Percentiles rank a stretch among this genome's conserved stretches.
phyloP scores from a whole-genome alignment of 352 stramenopile genomes.

The Phytophthora palmivora region DNA sequence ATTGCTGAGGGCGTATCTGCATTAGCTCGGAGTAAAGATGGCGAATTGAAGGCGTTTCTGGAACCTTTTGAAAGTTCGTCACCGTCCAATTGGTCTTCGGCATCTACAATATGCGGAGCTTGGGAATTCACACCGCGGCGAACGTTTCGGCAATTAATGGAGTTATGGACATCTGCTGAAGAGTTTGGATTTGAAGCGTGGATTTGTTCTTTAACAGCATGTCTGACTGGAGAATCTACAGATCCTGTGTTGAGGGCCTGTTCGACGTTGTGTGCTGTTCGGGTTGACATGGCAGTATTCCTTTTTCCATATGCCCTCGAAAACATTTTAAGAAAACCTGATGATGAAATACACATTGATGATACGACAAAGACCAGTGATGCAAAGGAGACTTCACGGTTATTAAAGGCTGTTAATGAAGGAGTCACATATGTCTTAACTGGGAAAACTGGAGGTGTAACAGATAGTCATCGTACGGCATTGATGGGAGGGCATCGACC shows the following conservation, averaged over 20 bases:
- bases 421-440: conserved; percentile 54
- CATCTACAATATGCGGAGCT: neutral
- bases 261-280: conserved; percentile 41
- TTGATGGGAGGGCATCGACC: neutral
- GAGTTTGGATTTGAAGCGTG: conserved; percentile 59
- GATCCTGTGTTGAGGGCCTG: conserved; percentile 69
- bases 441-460: conserved; percentile 9
- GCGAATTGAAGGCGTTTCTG: conserved; percentile 73
- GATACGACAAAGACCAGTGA: neutral
- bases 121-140: conserved; percentile 3
- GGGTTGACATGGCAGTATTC: conserved; percentile 73
- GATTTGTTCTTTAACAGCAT: conserved; percentile 60
- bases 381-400: conserved; percentile 10
- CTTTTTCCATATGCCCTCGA: conserved; percentile 78
- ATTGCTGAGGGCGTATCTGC: conserved; percentile 44
- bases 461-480: neutral
- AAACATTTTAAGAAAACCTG: conserved; percentile 34
- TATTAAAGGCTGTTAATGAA: conserved; percentile 42
- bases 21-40: conserved; percentile 58
- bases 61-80: conserved; percentile 52
- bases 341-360: conserved; percentile 2
- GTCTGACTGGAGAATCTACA: conserved; percentile 40
- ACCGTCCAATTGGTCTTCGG: conserved; percentile 65
- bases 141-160: conserved; percentile 27
- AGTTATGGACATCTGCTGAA: conserved; percentile 53